Conservation (phyloP, 305 asterid genomes). For the Rubia tinctorum region DNA sequence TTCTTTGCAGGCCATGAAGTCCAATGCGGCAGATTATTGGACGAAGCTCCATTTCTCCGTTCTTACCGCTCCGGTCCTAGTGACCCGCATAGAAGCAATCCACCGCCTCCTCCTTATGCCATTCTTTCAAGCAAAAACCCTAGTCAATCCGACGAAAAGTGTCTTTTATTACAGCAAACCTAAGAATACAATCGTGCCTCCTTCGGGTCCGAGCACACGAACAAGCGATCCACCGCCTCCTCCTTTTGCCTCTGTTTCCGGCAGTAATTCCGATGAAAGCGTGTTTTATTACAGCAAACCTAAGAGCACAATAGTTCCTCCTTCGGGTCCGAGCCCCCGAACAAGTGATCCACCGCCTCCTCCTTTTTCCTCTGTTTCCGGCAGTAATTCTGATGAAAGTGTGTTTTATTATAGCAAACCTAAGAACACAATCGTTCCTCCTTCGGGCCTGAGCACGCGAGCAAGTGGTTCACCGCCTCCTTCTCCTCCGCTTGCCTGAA, state of each 20-base stretch:
- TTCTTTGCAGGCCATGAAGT: not conserved
- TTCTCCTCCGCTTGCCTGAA: too few relatives aligned
- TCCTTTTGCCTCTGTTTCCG: too few relatives aligned
- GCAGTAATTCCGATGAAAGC: too few relatives aligned
- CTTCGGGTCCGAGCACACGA: not conserved
- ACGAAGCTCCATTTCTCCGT: not conserved
- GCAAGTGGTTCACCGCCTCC: not conserved
- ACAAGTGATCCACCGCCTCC: not conserved
- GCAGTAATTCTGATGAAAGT: too few relatives aligned
- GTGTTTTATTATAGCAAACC: not conserved
- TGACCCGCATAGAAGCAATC: not conserved
- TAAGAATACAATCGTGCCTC: not conserved
- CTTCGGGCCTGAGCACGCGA: not conserved
- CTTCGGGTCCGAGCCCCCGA: not conserved
- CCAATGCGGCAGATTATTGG: not conserved
- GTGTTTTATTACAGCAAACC: not conserved
- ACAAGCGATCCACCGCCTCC: not conserved
- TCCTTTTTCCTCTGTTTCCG: too few relatives aligned
- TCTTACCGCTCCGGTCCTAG: too few relatives aligned
- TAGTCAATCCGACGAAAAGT: too few relatives aligned
- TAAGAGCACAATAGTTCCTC: not conserved
- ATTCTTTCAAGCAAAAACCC: too few relatives aligned
- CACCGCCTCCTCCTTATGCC: not conserved
- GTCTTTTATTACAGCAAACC: not conserved
- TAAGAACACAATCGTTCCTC: not conserved